A percentile compares a stretch with the other conserved stretches of the same genome.
These are phyloP conservation scores for Lasiodiplodia citricola DNA, from an alignment of 2,329 filamentous ascomycete species.

Conservation along the genomic window DNA sequence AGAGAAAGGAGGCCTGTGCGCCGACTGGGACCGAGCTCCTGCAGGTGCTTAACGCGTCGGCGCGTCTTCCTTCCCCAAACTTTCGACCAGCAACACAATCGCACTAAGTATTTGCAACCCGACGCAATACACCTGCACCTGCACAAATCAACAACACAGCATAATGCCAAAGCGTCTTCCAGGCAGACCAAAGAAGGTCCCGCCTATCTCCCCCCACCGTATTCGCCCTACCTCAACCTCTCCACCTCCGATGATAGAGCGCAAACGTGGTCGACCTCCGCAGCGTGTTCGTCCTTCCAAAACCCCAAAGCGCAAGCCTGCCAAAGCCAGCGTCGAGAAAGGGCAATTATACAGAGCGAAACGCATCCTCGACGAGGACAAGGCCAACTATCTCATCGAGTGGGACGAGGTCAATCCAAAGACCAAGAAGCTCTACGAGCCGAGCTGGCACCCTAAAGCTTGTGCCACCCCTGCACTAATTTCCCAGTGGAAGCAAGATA, in stretches of 20 bases:
- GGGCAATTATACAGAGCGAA: not conserved
- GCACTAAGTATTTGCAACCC: not conserved
- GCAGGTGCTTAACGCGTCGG: constrained; percentile 14
- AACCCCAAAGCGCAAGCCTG: not conserved
- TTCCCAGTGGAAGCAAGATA: constrained; percentile 39
- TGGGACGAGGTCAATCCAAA: constrained; percentile 58
- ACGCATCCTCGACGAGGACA: constrained; percentile 42
- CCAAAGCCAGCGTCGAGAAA: not conserved
- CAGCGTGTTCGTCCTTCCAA: not conserved
- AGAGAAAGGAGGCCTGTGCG: too few species aligned
- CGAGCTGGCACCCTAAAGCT: constrained; percentile 57
- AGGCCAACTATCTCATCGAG: constrained; percentile 57
- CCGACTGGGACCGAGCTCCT: not conserved
- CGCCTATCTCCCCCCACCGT: not conserved
- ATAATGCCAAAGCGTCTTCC: not conserved
- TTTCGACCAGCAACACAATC: not conserved
- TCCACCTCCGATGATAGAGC: not conserved
- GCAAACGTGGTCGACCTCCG: not conserved
- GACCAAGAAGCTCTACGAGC: constrained; percentile 56
- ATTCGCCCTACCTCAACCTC: not conserved
- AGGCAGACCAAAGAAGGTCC: not conserved
- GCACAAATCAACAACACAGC: not conserved
- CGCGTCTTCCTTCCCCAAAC: not conserved
- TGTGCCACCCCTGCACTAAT: constrained; percentile 42
- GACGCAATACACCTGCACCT: not conserved